A percentile compares a stretch with the other conserved stretches of the same genome.
These are phyloP conservation scores for Cytospora paraplurivora DNA, from an alignment of 2,329 filamentous ascomycete genomes.

Conservation along the genomic window DNA sequence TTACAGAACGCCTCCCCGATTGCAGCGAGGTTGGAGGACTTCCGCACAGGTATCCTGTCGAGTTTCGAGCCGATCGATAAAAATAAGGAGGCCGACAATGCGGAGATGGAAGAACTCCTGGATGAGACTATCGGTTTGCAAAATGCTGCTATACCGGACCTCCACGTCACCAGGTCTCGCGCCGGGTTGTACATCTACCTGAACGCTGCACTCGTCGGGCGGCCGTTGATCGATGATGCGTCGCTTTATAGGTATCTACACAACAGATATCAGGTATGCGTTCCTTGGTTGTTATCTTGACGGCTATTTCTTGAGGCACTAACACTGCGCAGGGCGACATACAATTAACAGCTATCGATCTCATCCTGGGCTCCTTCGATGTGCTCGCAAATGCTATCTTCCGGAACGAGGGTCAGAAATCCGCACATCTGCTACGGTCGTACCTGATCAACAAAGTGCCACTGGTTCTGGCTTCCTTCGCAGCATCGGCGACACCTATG, in stretches of 20 bases:
- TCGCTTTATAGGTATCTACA: slow-evolving; percentile 78
- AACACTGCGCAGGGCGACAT: slow-evolving; percentile 64
- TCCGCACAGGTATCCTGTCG: slow-evolving; percentile 58
- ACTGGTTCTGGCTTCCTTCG: slow-evolving; percentile 54
- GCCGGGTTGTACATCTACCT: slow-evolving; percentile 85
- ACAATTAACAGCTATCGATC: slow-evolving; percentile 75
- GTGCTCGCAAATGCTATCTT: slow-evolving; percentile 85
- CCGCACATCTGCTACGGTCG: slow-evolving; percentile 76
- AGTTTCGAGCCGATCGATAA: slow-evolving; percentile 57
- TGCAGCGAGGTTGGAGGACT: slow-evolving; percentile 56
- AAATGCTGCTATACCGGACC: slow-evolving; percentile 60
- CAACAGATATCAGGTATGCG: slow-evolving; percentile 76
- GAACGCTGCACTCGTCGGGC: slow-evolving; percentile 76
- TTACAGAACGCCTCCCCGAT: slow-evolving; percentile 52
- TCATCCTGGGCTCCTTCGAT: slow-evolving; percentile 88
- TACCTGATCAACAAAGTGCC: slow-evolving; percentile 76
- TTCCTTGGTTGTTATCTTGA: neutral
- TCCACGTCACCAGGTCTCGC: slow-evolving; percentile 73
- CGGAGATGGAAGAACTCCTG: slow-evolving; percentile 59
- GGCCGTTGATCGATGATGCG: slow-evolving; percentile 81
- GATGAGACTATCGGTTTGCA: slow-evolving; percentile 59
- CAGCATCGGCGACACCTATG: slow-evolving; percentile 56
- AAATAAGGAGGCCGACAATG: slow-evolving; percentile 51
- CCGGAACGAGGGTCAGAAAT: slow-evolving; percentile 55
- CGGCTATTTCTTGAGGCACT: slow-evolving; percentile 31